Evolutionary conservation across 2,329 filamentous ascomycete genomes (phyloP).

Genomic region (Phyllosticta citrichinensis): DNA sequence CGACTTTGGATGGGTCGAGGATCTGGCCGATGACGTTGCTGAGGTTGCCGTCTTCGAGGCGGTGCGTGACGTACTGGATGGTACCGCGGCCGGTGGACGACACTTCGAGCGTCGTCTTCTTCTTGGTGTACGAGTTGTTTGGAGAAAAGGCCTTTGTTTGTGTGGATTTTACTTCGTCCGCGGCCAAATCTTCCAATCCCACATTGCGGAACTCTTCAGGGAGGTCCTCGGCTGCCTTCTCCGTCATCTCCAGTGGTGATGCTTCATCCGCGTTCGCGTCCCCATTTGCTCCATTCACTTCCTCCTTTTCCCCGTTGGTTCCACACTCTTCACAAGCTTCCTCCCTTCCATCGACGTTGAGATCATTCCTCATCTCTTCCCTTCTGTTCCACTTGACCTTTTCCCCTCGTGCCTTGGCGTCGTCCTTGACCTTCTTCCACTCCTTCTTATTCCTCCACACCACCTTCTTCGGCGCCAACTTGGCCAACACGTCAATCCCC

Average conservation of each 20-base stretch:
- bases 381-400: slow-evolving; percentile 29
- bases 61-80: slow-evolving; percentile 69
- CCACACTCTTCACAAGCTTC: slow-evolving; percentile 4
- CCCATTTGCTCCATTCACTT: background rate
- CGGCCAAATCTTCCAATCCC: background rate
- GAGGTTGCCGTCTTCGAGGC: slow-evolving; percentile 64
- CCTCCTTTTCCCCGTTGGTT: background rate
- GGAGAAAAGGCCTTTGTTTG: background rate
- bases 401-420: slow-evolving; percentile 21
- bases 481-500: slow-evolving; percentile 73
- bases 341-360: background rate
- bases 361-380: slow-evolving; percentile 20
- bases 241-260: background rate
- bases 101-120: slow-evolving; percentile 23
- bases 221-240: background rate
- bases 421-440: slow-evolving; percentile 39
- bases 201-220: background rate
- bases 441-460: slow-evolving; percentile 77
- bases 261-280: background rate
- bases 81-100: slow-evolving; percentile 54
- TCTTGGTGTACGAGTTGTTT: slow-evolving; percentile 7
- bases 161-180: background rate
- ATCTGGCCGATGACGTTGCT: slow-evolving; percentile 56
- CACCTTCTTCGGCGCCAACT: slow-evolving; percentile 61
- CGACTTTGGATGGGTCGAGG: slow-evolving; percentile 31